Evolutionary conservation across 805 yeast species (phyloP).

Genomic region (Wickerhamomyces bovis): DNA sequence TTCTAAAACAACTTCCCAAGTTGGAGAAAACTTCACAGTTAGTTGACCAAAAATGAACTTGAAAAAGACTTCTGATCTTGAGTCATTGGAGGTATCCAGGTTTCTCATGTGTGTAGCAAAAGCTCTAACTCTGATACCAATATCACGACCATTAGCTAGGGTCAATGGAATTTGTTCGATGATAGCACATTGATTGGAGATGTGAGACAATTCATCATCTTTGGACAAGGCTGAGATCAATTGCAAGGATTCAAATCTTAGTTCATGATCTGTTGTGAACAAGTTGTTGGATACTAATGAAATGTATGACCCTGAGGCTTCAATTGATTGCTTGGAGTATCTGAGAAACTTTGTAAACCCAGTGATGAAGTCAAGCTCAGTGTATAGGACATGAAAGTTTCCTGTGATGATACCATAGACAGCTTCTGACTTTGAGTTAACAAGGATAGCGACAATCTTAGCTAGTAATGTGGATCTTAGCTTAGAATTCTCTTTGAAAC

Average conservation of each 20-base stretch:
- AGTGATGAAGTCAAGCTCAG: slow-evolving; percentile 12
- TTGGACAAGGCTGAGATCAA: slow-evolving; percentile 31
- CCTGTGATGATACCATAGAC: slow-evolving; percentile 5
- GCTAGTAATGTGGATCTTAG: slow-evolving; percentile 15
- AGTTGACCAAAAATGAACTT: slow-evolving; percentile 63
- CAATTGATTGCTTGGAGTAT: slow-evolving; percentile 1
- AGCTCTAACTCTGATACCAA: slow-evolving; percentile 60
- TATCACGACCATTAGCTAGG: slow-evolving; percentile 67
- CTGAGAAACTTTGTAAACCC: slow-evolving; percentile 14
- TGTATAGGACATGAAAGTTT: slow-evolving; percentile 17
- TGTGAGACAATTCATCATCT: slow-evolving; percentile 29
- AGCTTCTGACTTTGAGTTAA: slow-evolving; percentile 1
- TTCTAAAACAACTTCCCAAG: slow-evolving; percentile 74
- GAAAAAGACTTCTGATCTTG: slow-evolving; percentile 31
- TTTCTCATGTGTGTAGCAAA: slow-evolving; percentile 39
- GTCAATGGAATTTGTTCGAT: slow-evolving; percentile 72
- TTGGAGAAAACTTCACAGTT: slow-evolving; percentile 72
- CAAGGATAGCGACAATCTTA: slow-evolving; percentile 12
- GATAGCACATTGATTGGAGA: slow-evolving; percentile 44
- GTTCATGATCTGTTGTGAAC: slow-evolving; percentile 41
- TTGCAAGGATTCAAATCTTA: slow-evolving; percentile 48
- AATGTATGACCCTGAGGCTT: slow-evolving; percentile 14
- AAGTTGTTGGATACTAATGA: slow-evolving; percentile 32
- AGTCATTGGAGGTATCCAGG: slow-evolving; percentile 20
- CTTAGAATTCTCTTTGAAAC: slow-evolving; percentile 3